Base-by-base conservation (phyloP, 441 rosid genomes). In the Eruca vesicaria region DNA sequence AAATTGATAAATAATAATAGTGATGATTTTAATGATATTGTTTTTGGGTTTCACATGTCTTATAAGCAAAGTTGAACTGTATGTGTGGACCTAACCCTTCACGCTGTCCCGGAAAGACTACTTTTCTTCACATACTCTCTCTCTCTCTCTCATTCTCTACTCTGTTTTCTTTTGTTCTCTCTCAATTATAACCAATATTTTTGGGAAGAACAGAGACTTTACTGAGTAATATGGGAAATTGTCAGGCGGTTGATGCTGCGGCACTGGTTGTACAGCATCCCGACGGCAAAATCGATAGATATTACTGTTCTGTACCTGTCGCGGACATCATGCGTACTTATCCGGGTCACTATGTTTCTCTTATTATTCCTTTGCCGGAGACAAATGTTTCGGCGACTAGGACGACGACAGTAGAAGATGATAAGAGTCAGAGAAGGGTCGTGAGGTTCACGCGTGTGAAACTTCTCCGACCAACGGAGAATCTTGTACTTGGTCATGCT, bases 191-290 rank as follows among this genome's bases (percentile, higher is more conserved):
- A 28, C 10, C 2, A 23, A 11, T 36, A 7, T 58, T 67, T 35
- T 5, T n/a, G 7, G 5, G 8, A 33, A n/a, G 43, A 38, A 26
- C 28, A 19, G 5, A 9, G 19, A 9, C 18, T 11, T 14, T 58
- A n/a, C 20, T 10, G 35, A 1, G n/a, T 45, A 50, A 77, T 18
- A 95, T 93, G 99, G 99, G 99, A 18, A 95, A 95, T 38, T 95
- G 98, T 73, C 99, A 95, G 61, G 93, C 99, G 43, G 83, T 95
- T 15, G 98, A 93, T 69, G 99, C 99, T 0, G 99, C 99, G 0
- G 99, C 91, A 10, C 77, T 95, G 56, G 99, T 90, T n/a, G 82
- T 95, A 76, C 98, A 93, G 80, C 98, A 95, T 63, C 98, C 99
- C 2, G 62, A 74, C 45, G 99, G 99, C 10, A 89, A 80, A 68